phyloP scores from a whole-genome alignment of 1,139 yeast species.

The Candida tropicalis region DNA sequence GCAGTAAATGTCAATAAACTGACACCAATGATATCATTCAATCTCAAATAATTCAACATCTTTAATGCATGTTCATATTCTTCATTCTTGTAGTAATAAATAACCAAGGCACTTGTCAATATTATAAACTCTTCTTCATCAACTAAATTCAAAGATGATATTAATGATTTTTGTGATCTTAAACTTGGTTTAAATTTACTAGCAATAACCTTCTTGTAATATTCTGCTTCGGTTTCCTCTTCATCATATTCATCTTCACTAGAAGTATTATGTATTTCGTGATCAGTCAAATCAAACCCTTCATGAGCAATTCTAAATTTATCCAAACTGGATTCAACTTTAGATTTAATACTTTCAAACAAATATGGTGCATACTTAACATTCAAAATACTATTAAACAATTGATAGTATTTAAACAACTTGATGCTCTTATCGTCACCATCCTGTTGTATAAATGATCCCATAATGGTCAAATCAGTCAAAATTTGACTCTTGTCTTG shows the following conservation, averaged over 20 bases:
- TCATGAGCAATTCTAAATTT: constrained; percentile 24
- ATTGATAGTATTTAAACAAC: constrained; percentile 25
- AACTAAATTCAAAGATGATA: constrained; percentile 36
- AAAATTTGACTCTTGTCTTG: constrained; percentile 20
- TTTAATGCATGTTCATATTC: constrained; percentile 22
- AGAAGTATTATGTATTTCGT: constrained; percentile 23
- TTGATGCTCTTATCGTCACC: constrained; percentile 11
- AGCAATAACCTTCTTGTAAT: constrained; percentile 13
- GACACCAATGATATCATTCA: constrained; percentile 15
- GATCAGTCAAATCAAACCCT: constrained; percentile 35
- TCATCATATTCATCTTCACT: constrained; percentile 25
- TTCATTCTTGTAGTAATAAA: constrained; percentile 25
- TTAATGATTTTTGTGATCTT: constrained; percentile 25
- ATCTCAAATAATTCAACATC: constrained; percentile 30
- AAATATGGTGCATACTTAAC: constrained; percentile 26
- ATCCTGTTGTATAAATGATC: constrained; percentile 17
- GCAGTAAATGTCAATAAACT: constrained; percentile 37
- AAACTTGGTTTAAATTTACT: constrained; percentile 10
- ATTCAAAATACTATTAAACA: constrained; percentile 35
- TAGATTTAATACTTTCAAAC: constrained; percentile 22
- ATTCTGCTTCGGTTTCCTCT: constrained; percentile 15
- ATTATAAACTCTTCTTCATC: constrained; percentile 39
- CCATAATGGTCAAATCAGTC: constrained; percentile 28
- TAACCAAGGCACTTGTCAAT: constrained; percentile 30
- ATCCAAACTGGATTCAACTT: constrained; percentile 23